Evolutionary conservation across 768 basidiomycete species (phyloP).

Genomic region (Xerocomus potaroensis): DNA sequence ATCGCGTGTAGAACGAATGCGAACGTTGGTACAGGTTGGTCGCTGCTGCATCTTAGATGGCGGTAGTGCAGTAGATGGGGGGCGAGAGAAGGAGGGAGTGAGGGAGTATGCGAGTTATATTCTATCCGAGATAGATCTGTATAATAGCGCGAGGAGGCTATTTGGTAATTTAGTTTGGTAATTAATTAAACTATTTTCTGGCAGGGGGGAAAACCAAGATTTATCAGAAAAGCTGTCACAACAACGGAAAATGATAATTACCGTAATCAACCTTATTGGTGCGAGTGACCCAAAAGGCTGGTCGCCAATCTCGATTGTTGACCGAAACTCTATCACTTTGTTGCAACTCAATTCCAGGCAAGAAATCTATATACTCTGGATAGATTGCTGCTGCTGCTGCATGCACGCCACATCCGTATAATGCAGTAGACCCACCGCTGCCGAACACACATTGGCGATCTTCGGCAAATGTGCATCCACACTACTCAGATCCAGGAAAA

Average conservation of each 20-base stretch:
- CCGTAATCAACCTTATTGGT: conserved; percentile 34
- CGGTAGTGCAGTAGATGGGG: conserved; percentile 9
- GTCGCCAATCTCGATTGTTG: conserved; percentile 41
- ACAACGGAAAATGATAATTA: conserved; percentile 25
- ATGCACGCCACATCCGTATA: conserved; percentile 1
- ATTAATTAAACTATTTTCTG: conserved; percentile 37
- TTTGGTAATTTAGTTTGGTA: conserved; percentile 33
- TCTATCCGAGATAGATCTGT: conserved; percentile 33
- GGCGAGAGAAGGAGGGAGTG: conserved; percentile 15
- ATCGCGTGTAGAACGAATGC: conserved; percentile 73
- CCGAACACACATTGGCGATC: conserved; percentile 12
- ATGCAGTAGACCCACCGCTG: conserved; percentile 14
- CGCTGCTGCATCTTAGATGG: conserved; percentile 52
- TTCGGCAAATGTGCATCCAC: conserved; percentile 7
- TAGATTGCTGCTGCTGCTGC: background rate
- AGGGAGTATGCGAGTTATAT: conserved; percentile 29
- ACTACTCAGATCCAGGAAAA: conserved; percentile 1
- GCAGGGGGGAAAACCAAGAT: conserved; percentile 14
- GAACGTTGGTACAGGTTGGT: conserved; percentile 67
- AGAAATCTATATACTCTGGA: background rate
- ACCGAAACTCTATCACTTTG: conserved; percentile 51
- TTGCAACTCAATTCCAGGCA: conserved; percentile 39
- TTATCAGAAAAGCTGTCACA: conserved; percentile 28
- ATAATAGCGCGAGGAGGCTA: conserved; percentile 17
- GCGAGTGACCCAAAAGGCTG: conserved; percentile 37